Evolutionary conservation across 1,284 basidiomycete species (phyloP).

Genomic region (Phaffia rhodozyma): DNA sequence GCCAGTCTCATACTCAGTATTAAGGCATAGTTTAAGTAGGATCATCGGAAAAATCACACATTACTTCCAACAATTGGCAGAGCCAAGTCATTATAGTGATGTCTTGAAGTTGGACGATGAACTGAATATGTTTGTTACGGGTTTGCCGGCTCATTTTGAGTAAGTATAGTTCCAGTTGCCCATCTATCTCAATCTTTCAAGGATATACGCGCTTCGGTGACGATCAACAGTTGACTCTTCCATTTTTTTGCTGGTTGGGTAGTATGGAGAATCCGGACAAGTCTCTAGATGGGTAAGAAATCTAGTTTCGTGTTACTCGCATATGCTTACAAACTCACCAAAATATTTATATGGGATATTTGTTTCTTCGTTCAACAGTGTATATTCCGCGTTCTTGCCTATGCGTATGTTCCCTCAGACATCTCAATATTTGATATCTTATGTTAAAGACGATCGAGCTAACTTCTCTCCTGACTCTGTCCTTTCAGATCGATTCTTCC

Average conservation of each 20-base stretch:
- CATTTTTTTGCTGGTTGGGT: background rate
- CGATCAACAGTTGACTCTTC: background rate
- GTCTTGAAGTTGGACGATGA: constrained; percentile 75
- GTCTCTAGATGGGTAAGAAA: constrained; percentile 49
- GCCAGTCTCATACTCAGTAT: constrained; percentile 72
- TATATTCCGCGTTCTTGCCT: constrained; percentile 14
- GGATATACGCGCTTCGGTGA: too few species aligned
- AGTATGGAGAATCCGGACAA: constrained; percentile 56
- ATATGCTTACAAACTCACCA: background rate
- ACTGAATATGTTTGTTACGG: constrained; percentile 60
- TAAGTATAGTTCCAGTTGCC: background rate
- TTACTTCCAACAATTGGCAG: constrained; percentile 82
- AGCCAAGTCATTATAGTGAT: constrained; percentile 70
- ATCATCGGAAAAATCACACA: constrained; percentile 88
- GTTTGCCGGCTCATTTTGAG: constrained; percentile 59
- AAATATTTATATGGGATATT: constrained; percentile 21
- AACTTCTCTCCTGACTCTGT: too few species aligned
- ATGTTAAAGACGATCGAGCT: too few species aligned
- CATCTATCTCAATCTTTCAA: constrained; percentile 25
- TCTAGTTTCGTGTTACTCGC: background rate
- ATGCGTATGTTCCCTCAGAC: background rate
- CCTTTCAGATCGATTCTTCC: constrained; percentile 29
- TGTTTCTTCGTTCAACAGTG: constrained; percentile 28
- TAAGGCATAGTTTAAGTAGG: constrained; percentile 66
- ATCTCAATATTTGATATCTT: too few species aligned